Base-by-base conservation (phyloP, 1,139 yeast species). In the Waltiozyma sp. region DNA sequence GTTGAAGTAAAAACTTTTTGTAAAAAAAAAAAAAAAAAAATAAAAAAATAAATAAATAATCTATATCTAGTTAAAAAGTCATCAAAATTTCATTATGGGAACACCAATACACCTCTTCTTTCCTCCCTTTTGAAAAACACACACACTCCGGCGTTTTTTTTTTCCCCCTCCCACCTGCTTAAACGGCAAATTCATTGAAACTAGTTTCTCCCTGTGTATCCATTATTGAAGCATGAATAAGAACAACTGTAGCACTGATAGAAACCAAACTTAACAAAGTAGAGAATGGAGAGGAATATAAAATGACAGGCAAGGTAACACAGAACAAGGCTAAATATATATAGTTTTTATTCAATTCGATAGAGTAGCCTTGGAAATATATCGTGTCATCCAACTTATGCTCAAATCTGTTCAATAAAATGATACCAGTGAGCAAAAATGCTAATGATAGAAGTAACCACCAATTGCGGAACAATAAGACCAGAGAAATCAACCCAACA, bases 181-280 rank as follows among this genome's bases (percentile, higher is more conserved):
- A 48, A n/a, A 48, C 51, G 34, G 45, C 43, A 36, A 42, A 40
- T 37, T 48, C 51, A 33, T 46, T 48, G 43, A 48, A 48, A 31
- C 47, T 40, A 3, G 51, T 46, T 37, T 48, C 49, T 2, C 46
- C 38, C 33, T 45, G 47, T 16, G 40, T 45, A 34, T 48, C 44
- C 39, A 47, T 37, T n/a, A 47, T 40, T 6, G 50, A 43, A 11
- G 50, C 46, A 40, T 48, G 51, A 1, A 37, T 13, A 3, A 35
- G 41, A 13, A 47, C 46, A 7, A 48, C 42, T 1, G 41, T 46
- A 7, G 42, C 45, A 4, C 49, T 39, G 23, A 42, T 19, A 4
- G 46, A 33, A n/a, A 38, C 40, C 19, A 48, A 39, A 40, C 44
- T 42, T n/a, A 48, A 16, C 28, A 48, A 8, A 19, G 50, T 48